phyloP scores from a whole-genome alignment of 306 rosid species.

The Medicago truncatula region MtrunA17r5.0-ANR NC_053049.1:12419501-12420000 shows the following conservation, averaged over 20 bases:
- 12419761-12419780: slow-evolving; percentile 80
- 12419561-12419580: slow-evolving; percentile 80
- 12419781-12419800: slow-evolving; percentile 92
- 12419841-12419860: slow-evolving; percentile 66
- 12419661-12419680: not conserved
- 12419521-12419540: slow-evolving; percentile 99
- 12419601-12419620: slow-evolving; percentile 97
- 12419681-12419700: not conserved
- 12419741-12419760: slow-evolving; percentile 87
- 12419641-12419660: not conserved
- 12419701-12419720: slow-evolving; percentile 97
- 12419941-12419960: not conserved
- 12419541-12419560: slow-evolving; percentile 91
- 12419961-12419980: not conserved
- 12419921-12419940: slow-evolving; percentile 21
- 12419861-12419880: slow-evolving; percentile 65
- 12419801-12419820: slow-evolving; percentile 96
- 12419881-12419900: slow-evolving; percentile 62
- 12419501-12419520: slow-evolving; percentile 96
- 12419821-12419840: slow-evolving; percentile 96
- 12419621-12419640: slow-evolving; percentile 50
- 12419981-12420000: not conserved
- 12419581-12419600: slow-evolving; percentile 92
- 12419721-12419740: slow-evolving; percentile 98
- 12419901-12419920: slow-evolving; percentile 80